Conservation (phyloP, 345 rosid genomes). For the Nasturtium officinale region DNA sequence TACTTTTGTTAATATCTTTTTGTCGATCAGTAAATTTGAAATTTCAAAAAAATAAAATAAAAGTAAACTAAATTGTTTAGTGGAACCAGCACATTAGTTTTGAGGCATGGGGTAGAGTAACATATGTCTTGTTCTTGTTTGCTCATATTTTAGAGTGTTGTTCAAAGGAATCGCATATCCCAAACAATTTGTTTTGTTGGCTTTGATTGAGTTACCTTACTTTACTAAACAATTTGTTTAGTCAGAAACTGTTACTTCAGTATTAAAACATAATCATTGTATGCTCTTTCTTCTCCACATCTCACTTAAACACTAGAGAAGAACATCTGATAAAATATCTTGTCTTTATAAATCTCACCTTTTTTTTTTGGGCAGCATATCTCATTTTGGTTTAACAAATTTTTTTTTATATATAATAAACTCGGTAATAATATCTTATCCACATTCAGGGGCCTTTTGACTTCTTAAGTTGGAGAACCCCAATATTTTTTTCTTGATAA, state of each 20-base stretch:
- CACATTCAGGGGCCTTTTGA: constrained; percentile 32
- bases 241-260: not conserved
- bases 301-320: constrained; percentile 12
- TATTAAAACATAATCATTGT: not conserved
- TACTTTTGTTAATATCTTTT: not conserved
- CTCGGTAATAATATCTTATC: not conserved
- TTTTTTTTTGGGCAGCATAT: not conserved
- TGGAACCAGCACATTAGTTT: not conserved
- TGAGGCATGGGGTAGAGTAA: not conserved
- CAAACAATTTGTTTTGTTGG: not conserved
- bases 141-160: not conserved
- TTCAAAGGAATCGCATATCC: not conserved
- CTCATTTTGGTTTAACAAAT: not conserved
- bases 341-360: constrained; percentile 20
- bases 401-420: not conserved
- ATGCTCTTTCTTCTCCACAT: constrained; percentile 6
- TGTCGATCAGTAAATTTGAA: not conserved
- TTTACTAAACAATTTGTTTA: not conserved
- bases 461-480: constrained; percentile 13
- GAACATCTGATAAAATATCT: not conserved
- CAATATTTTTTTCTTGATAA: not conserved
- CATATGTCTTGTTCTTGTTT: not conserved
- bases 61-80: not conserved
- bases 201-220: not conserved
- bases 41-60: not conserved